These are phyloP conservation scores for Saraca asoca DNA, from an alignment of 331 rosid species.

Conservation along the genomic window DNA sequence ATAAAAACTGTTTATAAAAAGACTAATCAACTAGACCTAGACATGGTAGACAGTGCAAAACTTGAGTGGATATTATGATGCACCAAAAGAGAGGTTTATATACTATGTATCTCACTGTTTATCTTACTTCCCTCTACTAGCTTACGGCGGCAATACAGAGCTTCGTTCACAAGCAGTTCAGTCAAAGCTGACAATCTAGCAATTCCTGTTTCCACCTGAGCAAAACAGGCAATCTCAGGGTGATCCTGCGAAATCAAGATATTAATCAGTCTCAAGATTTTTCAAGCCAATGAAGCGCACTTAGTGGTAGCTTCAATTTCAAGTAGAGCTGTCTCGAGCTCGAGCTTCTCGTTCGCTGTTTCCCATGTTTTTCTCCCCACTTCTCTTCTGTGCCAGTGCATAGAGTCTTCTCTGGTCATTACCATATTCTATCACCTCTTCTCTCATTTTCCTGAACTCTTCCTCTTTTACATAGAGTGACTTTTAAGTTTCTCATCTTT, in stretches of 20 bases:
- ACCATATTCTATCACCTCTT: slow-evolving; percentile 53
- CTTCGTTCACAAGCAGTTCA: slow-evolving; percentile 69
- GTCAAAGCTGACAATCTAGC: slow-evolving; percentile 68
- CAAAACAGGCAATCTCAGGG: slow-evolving; percentile 30
- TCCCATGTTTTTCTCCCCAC: slow-evolving; percentile 54
- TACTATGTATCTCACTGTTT: slow-evolving; percentile 7
- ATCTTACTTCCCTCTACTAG: slow-evolving; percentile 35
- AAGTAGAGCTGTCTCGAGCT: slow-evolving; percentile 76
- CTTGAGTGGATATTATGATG: no score
- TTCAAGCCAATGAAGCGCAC: slow-evolving; percentile 64
- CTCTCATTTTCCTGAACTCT: slow-evolving; percentile 56
- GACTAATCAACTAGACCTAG: no score
- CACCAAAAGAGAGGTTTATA: background rate
- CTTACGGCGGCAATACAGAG: slow-evolving; percentile 51
- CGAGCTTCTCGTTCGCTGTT: slow-evolving; percentile 78
- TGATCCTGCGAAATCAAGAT: slow-evolving; percentile 26
- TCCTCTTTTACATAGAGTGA: slow-evolving; percentile 60
- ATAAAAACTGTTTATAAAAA: no score
- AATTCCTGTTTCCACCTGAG: slow-evolving; percentile 57
- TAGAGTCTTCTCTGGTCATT: slow-evolving; percentile 55
- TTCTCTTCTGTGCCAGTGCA: slow-evolving; percentile 62
- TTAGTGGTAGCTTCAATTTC: slow-evolving; percentile 79
- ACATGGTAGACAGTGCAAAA: no score
- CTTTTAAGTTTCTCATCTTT: slow-evolving; percentile 81
- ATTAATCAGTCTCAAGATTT: slow-evolving; percentile 53